Evolutionary conservation across 768 basidiomycete species (phyloP), one percentile per base, ranked within the genome.

Genomic region (Xerocomellus amylosporus): DNA sequence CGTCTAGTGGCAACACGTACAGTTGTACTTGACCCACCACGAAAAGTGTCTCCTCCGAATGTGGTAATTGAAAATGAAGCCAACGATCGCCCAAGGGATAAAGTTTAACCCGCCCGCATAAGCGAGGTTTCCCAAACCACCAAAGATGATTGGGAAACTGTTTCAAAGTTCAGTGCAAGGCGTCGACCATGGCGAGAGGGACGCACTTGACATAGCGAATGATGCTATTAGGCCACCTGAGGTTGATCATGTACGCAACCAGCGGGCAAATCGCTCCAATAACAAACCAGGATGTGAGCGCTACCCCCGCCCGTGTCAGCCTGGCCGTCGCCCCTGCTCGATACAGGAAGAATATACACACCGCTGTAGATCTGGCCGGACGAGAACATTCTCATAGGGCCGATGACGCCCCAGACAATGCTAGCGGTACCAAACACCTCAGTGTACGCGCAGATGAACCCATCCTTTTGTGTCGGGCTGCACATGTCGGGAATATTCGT

Each of bases 401-500:
- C 89, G 51, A 93, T 88, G 56, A 89, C 87, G 56, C 91, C 88
- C 85, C 85, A 90, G 58, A 92, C 79, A 56, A 93, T 81, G 54
- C 82, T 84, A 20, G 90, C 89, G 3, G 87, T 88, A 33, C 87
- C 88, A 67, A 92, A 91, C 9, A 89, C 86, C 55, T 84, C 75
- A 5, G 86, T 86, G 13, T 55, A 67, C 0, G 88, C 87, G 66
- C 89, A 91, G 51, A 81, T 85, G 70, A 90, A 90, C 17, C 81
- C 79, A 60, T 85, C 8, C 22, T 57, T 59, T 26, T 72, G 69
- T 10, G 56, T 61, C 7, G 55, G 44, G 8, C 58, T 56, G 71
- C 74, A 56, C 41, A 75, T 71, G 38, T 69, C 67, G 4, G 66
- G 60, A 49, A 79, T 76, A 31, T 79, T 68, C 17, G 64, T 66